These are phyloP conservation scores for Diaporthe batatas DNA, from an alignment of 2,329 filamentous ascomycete genomes.

Conservation along the genomic window DNA sequence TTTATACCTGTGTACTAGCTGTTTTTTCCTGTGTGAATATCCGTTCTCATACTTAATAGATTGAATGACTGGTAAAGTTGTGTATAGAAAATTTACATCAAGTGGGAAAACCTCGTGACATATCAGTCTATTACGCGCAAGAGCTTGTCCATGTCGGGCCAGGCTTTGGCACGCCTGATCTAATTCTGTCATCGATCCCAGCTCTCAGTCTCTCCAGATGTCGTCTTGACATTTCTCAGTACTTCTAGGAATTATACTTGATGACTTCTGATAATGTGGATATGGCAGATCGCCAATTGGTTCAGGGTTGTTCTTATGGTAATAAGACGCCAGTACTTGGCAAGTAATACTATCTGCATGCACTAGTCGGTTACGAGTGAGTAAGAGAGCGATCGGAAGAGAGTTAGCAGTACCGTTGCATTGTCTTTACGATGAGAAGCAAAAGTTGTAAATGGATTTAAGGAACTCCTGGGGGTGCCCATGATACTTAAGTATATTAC, in stretches of 20 bases:
- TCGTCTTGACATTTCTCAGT: neutral
- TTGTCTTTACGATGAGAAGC: neutral
- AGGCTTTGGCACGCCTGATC: neutral
- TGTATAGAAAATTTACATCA: neutral
- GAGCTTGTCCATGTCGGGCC: neutral
- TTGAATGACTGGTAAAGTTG: neutral
- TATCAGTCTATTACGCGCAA: conserved; percentile 16
- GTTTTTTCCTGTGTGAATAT: no score
- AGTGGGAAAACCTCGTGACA: neutral
- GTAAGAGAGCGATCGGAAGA: neutral
- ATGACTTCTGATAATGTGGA: neutral
- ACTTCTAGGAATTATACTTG: neutral
- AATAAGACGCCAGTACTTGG: no score
- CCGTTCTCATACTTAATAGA: no score
- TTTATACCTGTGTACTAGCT: no score
- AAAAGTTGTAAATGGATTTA: neutral
- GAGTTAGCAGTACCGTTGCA: neutral
- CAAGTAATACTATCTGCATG: neutral
- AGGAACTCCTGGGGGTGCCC: no score
- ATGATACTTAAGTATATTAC: no score
- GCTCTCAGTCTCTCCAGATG: neutral
- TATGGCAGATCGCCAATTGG: no score
- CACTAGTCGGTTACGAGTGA: neutral
- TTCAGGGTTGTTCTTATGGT: no score
- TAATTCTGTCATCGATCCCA: neutral